Conservation (phyloP, 352 stramenopile species). For the Phytopythium sindhum region DNA sequence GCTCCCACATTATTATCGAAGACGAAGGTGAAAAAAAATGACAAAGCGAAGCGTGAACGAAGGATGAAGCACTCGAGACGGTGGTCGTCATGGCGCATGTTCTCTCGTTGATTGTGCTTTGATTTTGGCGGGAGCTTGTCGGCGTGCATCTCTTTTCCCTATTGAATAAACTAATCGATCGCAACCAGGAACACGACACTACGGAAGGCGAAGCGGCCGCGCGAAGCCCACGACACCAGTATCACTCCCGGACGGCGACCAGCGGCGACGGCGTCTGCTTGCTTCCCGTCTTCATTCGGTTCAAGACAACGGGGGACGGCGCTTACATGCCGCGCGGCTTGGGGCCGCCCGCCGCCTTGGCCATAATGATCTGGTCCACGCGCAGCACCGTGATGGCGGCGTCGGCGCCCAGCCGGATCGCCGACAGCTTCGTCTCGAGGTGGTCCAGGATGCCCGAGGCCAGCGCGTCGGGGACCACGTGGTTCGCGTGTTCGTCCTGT, state of each 20-base stretch:
- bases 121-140: not conserved
- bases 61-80: not conserved
- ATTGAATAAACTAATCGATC: slow-evolving; percentile 64
- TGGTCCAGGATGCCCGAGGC: slow-evolving; percentile 90
- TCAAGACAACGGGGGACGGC: not conserved
- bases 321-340: slow-evolving; percentile 87
- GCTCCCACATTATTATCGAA: not conserved
- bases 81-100: not conserved
- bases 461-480: slow-evolving; percentile 79
- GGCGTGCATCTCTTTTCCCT: slow-evolving; percentile 36
- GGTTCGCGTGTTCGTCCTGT: slow-evolving; percentile 70
- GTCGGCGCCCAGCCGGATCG: slow-evolving; percentile 96
- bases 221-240: slow-evolving; percentile 6
- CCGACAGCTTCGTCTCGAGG: slow-evolving; percentile 95
- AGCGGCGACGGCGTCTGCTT: not conserved
- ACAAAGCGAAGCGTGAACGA: not conserved
- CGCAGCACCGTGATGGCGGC: slow-evolving; percentile 97
- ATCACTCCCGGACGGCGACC: not conserved
- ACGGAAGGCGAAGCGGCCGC: slow-evolving; percentile 17
- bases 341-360: slow-evolving; percentile 92
- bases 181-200: slow-evolving; percentile 27
- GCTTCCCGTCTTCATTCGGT: not conserved
- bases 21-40: not conserved
- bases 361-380: slow-evolving; percentile 99
- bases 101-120: slow-evolving; percentile 8